Percentiles rank a stretch among this genome's conserved stretches.
Evolutionary conservation across 192 early-diverging fungal species (phyloP).

Genomic region (Entomortierella parvispora): DNA sequence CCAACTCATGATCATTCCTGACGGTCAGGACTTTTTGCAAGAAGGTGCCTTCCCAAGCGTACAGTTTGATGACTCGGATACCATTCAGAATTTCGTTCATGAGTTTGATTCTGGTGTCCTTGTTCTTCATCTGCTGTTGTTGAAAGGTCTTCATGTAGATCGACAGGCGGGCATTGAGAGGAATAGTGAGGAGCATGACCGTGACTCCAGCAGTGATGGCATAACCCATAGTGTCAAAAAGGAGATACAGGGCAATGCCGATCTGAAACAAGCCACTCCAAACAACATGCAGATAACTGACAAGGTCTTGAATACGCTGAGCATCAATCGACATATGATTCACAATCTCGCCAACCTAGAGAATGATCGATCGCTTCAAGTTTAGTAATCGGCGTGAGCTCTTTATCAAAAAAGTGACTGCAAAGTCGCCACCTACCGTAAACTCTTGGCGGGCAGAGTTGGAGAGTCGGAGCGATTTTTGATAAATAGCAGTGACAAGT

Average conservation of each 20-base stretch:
- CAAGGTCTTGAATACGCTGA: conserved; percentile 69
- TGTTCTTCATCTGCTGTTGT: conserved; percentile 87
- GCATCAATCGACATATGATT: conserved; percentile 76
- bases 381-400: background rate
- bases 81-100: conserved; percentile 88
- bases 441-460: conserved; percentile 81
- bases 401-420: conserved; percentile 2
- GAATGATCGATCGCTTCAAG: background rate
- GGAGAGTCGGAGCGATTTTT: conserved; percentile 84
- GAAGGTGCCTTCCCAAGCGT: conserved; percentile 92
- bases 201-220: conserved; percentile 86
- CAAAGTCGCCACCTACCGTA: conserved; percentile 69
- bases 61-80: conserved; percentile 96
- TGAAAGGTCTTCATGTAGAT: conserved; percentile 74
- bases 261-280: conserved; percentile 87
- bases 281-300: conserved; percentile 76
- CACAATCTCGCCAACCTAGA: conserved; percentile 58
- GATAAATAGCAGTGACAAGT: conserved; percentile 84
- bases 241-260: conserved; percentile 73
- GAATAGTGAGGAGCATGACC: conserved; percentile 85
- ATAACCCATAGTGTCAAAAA: conserved; percentile 84
- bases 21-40: conserved; percentile 73
- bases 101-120: conserved; percentile 58
- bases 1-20: conserved; percentile 81
- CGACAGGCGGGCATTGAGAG: conserved; percentile 76